phyloP scores from a whole-genome alignment of 345 rosid species.

The Lagerstroemia speciosa region DNA sequence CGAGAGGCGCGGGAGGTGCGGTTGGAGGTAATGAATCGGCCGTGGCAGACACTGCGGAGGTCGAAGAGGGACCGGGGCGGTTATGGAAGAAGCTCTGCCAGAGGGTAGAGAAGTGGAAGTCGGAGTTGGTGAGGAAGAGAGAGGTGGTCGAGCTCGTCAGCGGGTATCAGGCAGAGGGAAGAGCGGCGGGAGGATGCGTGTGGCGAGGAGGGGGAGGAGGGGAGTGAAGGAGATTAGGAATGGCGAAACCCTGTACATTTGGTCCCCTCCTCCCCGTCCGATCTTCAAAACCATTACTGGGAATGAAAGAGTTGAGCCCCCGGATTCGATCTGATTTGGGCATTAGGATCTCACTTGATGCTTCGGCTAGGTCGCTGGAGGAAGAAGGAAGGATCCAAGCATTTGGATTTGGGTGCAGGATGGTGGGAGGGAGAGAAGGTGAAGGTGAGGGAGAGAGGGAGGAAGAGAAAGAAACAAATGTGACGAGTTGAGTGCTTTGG shows the following conservation, averaged over 20 bases:
- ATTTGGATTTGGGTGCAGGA: background rate
- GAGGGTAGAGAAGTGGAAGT: conserved; percentile 71
- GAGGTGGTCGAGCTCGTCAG: conserved; percentile 74
- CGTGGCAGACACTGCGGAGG: conserved; percentile 33
- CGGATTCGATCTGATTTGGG: background rate
- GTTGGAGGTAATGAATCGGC: conserved; percentile 47
- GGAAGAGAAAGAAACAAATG: background rate
- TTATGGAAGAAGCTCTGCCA: conserved; percentile 63
- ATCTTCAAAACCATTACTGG: no score
- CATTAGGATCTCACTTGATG: background rate
- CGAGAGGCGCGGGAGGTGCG: conserved; percentile 84
- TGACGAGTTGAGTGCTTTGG: no score
- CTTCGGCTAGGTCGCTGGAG: background rate
- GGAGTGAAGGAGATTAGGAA: conserved; percentile 5
- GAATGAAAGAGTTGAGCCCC: background rate
- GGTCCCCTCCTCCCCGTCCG: background rate
- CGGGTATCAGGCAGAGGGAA: conserved; percentile 42
- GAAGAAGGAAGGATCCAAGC: background rate
- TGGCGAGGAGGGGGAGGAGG: conserved; percentile 30
- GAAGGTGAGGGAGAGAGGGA: background rate
- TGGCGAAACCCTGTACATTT: conserved; percentile 2
- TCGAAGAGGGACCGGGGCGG: conserved; percentile 17
- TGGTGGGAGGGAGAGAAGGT: background rate
- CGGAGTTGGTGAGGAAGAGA: conserved; percentile 83
- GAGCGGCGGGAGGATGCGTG: conserved; percentile 31